Evolutionary conservation across 257 asterid genomes (phyloP), one percentile per base, ranked within the genome.

Genomic region (Salvia rosmarinus): DNA sequence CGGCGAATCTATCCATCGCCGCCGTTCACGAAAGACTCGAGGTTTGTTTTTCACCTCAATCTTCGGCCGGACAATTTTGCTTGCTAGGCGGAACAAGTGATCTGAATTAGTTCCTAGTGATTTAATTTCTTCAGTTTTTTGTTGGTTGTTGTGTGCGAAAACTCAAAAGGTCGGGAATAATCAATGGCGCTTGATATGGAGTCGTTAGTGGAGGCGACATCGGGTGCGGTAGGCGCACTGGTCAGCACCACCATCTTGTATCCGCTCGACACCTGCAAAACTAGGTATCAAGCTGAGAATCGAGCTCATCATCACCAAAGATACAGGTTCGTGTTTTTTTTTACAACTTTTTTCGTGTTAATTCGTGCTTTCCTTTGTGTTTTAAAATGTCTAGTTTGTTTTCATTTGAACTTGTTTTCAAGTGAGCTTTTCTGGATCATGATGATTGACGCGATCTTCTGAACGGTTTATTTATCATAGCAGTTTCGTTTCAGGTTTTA

Each of bases 181-280:
- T 54, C 74, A 60, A 65, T 76, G 87, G 91, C 86, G 63, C 64
- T 67, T 43, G 85, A 82, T 79, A 68, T 90, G 90, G 98, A 93
- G 76, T 89, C 97, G 49, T n/a, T 89, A 66, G 90, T 84, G 59
- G 98, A 93, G 83, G 98, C 98, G 74, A 79, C 96, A n/a, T 86
- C 98, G 6, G 98, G 97, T 69, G 97, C 98, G 61, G 70, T 93
- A 37, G 98, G 98, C 71, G 82, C 98, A 30, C 88, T 93, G 69
- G 87, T 89, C 39, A 93, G 98, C 82, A 93, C 94, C 78, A 89
- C 97, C 78, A 51, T 93, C 59, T 68, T 93, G 78, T 93, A 93
- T 74, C 98, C 98, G 54, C 82, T 93, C 37, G 98, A 93, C 64
- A 93, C 98, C 65, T 90, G 97, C 85, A 93, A 93, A 77, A 87